Base-by-base conservation (phyloP, 208 protist genomes). In the Porcisia deanei region DNA sequence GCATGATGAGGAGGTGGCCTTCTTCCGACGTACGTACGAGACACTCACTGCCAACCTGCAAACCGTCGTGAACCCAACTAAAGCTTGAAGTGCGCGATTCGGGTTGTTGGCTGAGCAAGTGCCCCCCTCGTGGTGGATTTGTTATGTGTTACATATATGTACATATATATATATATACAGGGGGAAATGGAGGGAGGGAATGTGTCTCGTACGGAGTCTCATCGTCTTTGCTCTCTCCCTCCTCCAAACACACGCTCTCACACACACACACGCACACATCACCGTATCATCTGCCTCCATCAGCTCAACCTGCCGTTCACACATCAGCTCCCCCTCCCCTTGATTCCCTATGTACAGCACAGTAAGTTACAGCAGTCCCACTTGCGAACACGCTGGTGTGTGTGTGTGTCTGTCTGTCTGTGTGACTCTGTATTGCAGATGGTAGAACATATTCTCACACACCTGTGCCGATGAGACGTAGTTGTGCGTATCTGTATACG, bases 1-100 rank as follows among this genome's bases (percentile, higher is more conserved):
- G 75, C 98, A 99, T 85, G 88, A 90, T 14, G 98, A 99, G 75
- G 98, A 99, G 76, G 92, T 99, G 18, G 87, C 87, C 54, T 99
- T 99, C 89, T 98, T 99, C 80, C 97, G 97, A 41, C 87, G 91
- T 53, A 98, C 97, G 10, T 98, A 99, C 79, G 90, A 97, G 73
- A 98, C 98, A 64, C 95, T 99, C 66, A 99, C 98, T 52, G 87
- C 93, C 12, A 95, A 98, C 60, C 78, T 98, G 71, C 93, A 98
- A 83, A 97, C 93, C 2, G 86, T 98, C 5, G 86, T 96, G 67
- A 97, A 97, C 76, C 89, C 92, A 3, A 91, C 88, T 18, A 97
- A 95, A 80, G 84, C 79, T 8, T 96, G 75, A 77, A 7, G 39
- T 10, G 20, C 52, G 8, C 47, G 30, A 4, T 20, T 12, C 37